Evolutionary conservation across 441 rosid species (phyloP).

Genomic region (Gossypium trilobum): DNA sequence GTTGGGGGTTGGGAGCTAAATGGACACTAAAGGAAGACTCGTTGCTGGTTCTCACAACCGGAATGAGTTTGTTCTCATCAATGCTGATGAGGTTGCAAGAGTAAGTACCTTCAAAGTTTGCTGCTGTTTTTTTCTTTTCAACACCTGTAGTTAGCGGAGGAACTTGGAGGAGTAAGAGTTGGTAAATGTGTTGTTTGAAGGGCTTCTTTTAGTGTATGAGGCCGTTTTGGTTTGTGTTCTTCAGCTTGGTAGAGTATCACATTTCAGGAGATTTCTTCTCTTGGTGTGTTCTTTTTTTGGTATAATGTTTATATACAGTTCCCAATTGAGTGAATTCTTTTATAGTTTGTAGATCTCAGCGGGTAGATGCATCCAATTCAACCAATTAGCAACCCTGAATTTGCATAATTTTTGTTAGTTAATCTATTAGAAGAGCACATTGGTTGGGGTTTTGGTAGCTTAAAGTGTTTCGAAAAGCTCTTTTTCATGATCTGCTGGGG

Average conservation of each 20-base stretch:
- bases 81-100: conserved; percentile 75
- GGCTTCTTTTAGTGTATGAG: neutral
- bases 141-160: neutral
- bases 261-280: neutral
- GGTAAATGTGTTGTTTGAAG: neutral
- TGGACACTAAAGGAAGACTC: conserved; percentile 79
- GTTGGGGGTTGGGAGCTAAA: conserved; percentile 13
- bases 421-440: conserved; percentile 5
- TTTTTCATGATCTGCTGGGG: conserved; percentile 6
- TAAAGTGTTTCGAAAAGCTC: neutral
- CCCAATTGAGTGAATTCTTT: neutral
- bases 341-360: conserved; percentile 19
- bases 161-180: conserved; percentile 7
- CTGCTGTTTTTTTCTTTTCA: neutral
- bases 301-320: neutral
- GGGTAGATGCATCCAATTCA: conserved; percentile 16
- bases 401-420: conserved; percentile 1
- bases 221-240: neutral
- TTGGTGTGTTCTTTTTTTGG: neutral
- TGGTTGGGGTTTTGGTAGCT: neutral
- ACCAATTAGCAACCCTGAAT: conserved; percentile 21
- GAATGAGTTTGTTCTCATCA: conserved; percentile 87
- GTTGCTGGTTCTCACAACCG: conserved; percentile 95
- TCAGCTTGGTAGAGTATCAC: conserved; percentile 7
- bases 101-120: conserved; percentile 31